Base-by-base conservation (phyloP, 768 basidiomycete genomes). In the Russula brevipes region DNA sequence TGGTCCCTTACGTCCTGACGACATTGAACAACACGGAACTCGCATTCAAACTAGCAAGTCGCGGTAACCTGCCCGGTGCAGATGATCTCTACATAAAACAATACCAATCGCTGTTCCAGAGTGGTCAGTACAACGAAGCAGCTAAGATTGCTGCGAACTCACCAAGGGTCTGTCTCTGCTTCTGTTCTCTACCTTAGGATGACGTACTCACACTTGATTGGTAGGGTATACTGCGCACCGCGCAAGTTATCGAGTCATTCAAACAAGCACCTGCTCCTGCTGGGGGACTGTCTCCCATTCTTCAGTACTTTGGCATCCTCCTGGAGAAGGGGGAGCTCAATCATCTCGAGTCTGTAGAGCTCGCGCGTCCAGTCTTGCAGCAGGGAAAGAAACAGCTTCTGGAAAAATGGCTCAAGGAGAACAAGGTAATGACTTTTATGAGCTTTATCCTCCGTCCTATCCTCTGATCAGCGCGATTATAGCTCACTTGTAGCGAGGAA, bases 331-430 rank as follows among this genome's bases (percentile, higher is more conserved):
- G 97, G 31, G 94, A 97, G 76, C 84, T 99, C 62, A 99, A 99
- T 76, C 94, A 96, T 73, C 83, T 89, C 9, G 97, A 99, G 74
- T 95, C 93, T 14, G 75, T 99, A 38, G 97, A 99, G 74, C 84
- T 99, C 51, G 97, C 97, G 1, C 85, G 94, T 52, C 97, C 97
- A 17, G 97, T 99, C 8, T 78, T 99, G 50, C 88, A 91, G 68
- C 97, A 99, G 77, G 94, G 94, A 41, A 86, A 94, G 74, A 98
- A 99, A 76, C 93, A 98, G 71, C 79, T 98, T 50, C 79, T 99
- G 16, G 97, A 99, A 79, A 98, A 98, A 71, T 99, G 97, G 97
- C 78, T 99, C 65, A 99, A 99, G 77, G 97, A 99, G 81, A 98
- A 97, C 79, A 99, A 98, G 86, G 94, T 88, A 51, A 50, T 74